Conservation (phyloP, 352 stramenopile genomes). For the Phytophthora melonis region DNA sequence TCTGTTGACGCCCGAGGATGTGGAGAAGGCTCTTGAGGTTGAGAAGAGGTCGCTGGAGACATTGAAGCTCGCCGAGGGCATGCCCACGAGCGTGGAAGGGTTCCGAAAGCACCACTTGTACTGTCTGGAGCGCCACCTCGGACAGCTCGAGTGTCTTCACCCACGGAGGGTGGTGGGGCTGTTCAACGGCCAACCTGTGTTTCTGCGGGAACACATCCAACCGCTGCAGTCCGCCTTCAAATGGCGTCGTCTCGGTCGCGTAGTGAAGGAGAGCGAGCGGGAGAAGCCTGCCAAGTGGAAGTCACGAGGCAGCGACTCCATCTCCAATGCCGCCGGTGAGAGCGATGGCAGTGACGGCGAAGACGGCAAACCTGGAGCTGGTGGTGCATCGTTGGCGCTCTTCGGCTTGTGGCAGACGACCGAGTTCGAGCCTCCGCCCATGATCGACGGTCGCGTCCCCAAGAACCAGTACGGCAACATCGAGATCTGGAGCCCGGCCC, state of each 20-base stretch:
- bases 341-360: slow-evolving; percentile 28
- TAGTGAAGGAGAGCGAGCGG: slow-evolving; percentile 63
- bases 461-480: slow-evolving; percentile 92
- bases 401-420: slow-evolving; percentile 87
- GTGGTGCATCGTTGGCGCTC: slow-evolving; percentile 40
- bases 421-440: slow-evolving; percentile 50
- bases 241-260: slow-evolving; percentile 75
- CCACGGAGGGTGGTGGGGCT: slow-evolving; percentile 74
- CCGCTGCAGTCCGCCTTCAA: slow-evolving; percentile 64
- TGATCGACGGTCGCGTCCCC: slow-evolving; percentile 74
- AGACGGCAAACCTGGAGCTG: not conserved
- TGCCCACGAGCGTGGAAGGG: slow-evolving; percentile 79
- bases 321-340: not conserved
- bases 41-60: slow-evolving; percentile 49
- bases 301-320: slow-evolving; percentile 19
- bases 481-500: slow-evolving; percentile 82
- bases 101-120: slow-evolving; percentile 87
- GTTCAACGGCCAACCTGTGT: slow-evolving; percentile 84
- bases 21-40: slow-evolving; percentile 27
- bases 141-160: slow-evolving; percentile 68
- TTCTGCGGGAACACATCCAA: slow-evolving; percentile 70
- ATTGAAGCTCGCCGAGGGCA: slow-evolving; percentile 63
- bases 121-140: slow-evolving; percentile 80
- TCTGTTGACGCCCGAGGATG: slow-evolving; percentile 11
- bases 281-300: slow-evolving; percentile 68